Evolutionary conservation across 2,329 filamentous ascomycete genomes (phyloP), one percentile per base, ranked within the genome.

Genomic region (Chaetomium sp.): DNA sequence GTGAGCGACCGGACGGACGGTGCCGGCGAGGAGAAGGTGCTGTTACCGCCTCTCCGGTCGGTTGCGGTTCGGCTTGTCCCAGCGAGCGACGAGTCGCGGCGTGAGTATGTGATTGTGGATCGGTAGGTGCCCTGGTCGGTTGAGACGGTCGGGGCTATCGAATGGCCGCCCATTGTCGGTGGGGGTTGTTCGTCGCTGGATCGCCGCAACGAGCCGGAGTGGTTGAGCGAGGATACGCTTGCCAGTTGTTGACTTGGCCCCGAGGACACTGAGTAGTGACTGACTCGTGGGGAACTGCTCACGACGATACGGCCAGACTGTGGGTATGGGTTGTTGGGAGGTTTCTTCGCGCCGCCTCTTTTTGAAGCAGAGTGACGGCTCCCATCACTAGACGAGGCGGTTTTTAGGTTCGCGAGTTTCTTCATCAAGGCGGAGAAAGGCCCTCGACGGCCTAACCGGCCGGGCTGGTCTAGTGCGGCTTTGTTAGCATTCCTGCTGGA

Each of bases 341-440:
- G 78, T 71, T 86, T 88, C 72, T 86, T 88, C 52, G 69, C 63
- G 53, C 61, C 62, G 60, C 72, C 72, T 52, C 72, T 71, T 63
- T 78, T 79, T 38, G 69, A 66, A 57, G 66, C 71, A 60, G 68
- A 71, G 66, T 68, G 71, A 56, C 65, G 71, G 63, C 67, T 57
- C 43, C 77, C 77, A 58, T 83, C 79, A 60, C 80, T 82, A 36
- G 85, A 87, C 4, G 85, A 85, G 54, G 76, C 79, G 54, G 68
- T 70, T 71, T 95, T 96, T 73, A 96, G 86, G 70, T 87, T 92
- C 59, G 91, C 86, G 55, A 97, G 82, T 67, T 91, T 91, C 78
- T 91, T 95, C 77, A 99, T 90, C 88, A 92, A 95, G 63, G 86
- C 89, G 47, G 91, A 83, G 69, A 97, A 97, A 32, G 91, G 92